phyloP scores from a whole-genome alignment of 1,139 yeast genomes.

The Tardiomyces digboiensis region DNA sequence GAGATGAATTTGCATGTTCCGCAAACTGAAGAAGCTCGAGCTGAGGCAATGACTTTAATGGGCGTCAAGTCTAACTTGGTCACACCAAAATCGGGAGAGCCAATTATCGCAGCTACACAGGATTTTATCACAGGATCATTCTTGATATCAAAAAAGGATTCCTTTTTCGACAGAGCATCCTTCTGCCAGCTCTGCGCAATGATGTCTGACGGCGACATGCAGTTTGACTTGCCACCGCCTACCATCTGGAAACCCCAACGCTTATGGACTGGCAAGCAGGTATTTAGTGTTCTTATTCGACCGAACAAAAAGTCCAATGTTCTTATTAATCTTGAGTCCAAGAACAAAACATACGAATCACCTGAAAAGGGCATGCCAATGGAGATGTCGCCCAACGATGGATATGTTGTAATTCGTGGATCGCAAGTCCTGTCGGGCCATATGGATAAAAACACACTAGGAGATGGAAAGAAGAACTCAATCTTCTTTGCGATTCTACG shows the following conservation, averaged over 20 bases:
- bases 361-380: conserved; percentile 64
- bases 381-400: conserved; percentile 93
- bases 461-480: conserved; percentile 97
- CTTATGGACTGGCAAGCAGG: conserved; percentile 95
- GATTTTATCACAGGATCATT: conserved; percentile 98
- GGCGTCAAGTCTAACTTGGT: conserved; percentile 92
- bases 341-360: conserved; percentile 75
- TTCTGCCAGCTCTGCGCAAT: conserved; percentile 76
- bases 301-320: conserved; percentile 86
- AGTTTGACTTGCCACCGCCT: conserved; percentile 94
- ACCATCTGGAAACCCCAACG: conserved; percentile 94
- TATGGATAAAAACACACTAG: conserved; percentile 96
- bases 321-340: conserved; percentile 85
- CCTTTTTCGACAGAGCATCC: conserved; percentile 83
- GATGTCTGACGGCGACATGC: conserved; percentile 91
- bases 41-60: conserved; percentile 94
- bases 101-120: conserved; percentile 98
- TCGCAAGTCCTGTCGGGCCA: conserved; percentile 97
- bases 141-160: conserved; percentile 84
- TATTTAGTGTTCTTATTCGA: conserved; percentile 84
- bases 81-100: conserved; percentile 98
- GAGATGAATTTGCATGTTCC: conserved; percentile 99
- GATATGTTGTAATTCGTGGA: conserved; percentile 85
- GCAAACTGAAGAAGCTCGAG: conserved; percentile 96
- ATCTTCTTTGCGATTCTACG: conserved; percentile 96